phyloP scores from a whole-genome alignment of 352 stramenopile species.

The Globisporangium cylindrosporum region DNA sequence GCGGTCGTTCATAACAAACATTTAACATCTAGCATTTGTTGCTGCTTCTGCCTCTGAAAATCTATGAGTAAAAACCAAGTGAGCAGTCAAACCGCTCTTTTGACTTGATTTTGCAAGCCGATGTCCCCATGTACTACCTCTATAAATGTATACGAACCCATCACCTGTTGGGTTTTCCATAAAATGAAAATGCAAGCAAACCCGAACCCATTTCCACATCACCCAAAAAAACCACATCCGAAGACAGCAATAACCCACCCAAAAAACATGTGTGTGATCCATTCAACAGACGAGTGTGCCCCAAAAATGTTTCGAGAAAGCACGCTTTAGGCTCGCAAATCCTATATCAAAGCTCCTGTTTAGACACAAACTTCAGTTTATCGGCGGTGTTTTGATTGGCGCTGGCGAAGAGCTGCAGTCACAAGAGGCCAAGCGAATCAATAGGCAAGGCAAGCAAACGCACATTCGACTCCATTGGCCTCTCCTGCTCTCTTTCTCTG shows the following conservation, averaged over 20 bases:
- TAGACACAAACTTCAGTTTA: neutral
- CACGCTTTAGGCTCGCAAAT: too few relatives aligned
- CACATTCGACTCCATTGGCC: neutral
- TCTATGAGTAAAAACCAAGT: neutral
- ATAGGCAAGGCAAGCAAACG: neutral
- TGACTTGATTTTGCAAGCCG: neutral
- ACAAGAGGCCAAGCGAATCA: neutral
- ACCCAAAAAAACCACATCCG: too few relatives aligned
- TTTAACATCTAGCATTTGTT: neutral
- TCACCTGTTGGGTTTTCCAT: neutral
- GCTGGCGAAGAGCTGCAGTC: conserved; percentile 12
- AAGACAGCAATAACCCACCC: too few relatives aligned
- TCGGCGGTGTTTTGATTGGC: conserved; percentile 13
- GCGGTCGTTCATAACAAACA: neutral
- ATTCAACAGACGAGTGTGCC: too few relatives aligned
- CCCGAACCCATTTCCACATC: neutral
- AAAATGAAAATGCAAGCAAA: neutral
- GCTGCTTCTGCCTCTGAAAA: neutral
- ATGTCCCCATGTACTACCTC: neutral
- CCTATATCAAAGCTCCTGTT: too few relatives aligned
- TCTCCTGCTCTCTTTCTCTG: neutral
- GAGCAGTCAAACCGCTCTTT: neutral
- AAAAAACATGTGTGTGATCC: too few relatives aligned
- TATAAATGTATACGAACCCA: neutral
- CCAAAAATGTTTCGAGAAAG: too few relatives aligned